Evolutionary conservation across 768 basidiomycete genomes (phyloP).

Genomic region (Russula lepida): DNA sequence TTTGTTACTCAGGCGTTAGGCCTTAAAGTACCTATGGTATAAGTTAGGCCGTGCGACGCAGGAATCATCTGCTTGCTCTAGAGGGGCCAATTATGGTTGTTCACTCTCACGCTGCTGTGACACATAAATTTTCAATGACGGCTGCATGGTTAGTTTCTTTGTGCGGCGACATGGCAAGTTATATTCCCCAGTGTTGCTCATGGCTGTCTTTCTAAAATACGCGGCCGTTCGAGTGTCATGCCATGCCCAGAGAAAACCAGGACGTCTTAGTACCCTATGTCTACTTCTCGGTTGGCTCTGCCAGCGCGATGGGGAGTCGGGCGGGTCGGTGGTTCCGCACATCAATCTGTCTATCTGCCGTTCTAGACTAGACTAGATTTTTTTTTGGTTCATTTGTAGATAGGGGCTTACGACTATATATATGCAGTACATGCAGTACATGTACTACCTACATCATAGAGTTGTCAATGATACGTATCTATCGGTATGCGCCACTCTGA

Average conservation of each 20-base stretch:
- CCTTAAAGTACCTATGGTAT: no score
- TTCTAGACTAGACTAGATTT: no score
- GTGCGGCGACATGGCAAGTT: constrained; percentile 80
- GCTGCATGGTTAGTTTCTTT: constrained; percentile 23
- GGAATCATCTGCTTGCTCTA: background rate
- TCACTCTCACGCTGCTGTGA: background rate
- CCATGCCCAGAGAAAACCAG: constrained; percentile 57
- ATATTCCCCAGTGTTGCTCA: constrained; percentile 86
- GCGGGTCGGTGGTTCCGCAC: constrained; percentile 72
- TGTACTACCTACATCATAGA: no score
- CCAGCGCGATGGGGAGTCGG: constrained; percentile 35
- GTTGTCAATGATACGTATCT: no score
- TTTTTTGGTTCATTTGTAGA: no score
- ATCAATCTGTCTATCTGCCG: constrained; percentile 22
- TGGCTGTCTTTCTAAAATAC: constrained; percentile 43
- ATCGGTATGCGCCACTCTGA: no score
- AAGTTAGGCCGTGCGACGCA: no score
- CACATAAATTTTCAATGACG: background rate
- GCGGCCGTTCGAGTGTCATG: constrained; percentile 87
- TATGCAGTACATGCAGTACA: no score
- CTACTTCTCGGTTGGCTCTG: constrained; percentile 32
- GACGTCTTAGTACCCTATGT: constrained; percentile 76
- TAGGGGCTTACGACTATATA: no score
- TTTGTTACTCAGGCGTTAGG: no score
- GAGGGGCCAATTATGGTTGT: background rate